Conservation (phyloP, 2,329 filamentous ascomycete genomes). For the Zasmidium citrigriseum region DNA sequence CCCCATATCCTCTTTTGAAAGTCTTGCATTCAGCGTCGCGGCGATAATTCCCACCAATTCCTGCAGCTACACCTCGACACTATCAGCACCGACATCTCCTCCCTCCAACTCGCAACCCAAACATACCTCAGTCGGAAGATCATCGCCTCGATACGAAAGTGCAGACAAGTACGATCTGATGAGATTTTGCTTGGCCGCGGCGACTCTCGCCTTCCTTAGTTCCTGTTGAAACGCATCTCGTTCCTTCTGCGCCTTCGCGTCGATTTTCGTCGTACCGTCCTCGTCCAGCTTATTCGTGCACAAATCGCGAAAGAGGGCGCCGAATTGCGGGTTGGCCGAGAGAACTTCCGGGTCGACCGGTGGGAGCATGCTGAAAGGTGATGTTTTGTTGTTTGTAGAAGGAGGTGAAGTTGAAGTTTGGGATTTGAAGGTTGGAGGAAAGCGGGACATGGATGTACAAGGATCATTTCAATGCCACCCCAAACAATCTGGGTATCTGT, state of each 20-base stretch:
- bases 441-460: neutral
- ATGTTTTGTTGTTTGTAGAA: slow-evolving; percentile 6
- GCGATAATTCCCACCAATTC: slow-evolving; percentile 44
- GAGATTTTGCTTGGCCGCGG: slow-evolving; percentile 35
- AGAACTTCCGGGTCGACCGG: slow-evolving; percentile 41
- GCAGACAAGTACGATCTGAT: slow-evolving; percentile 37
- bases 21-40: slow-evolving; percentile 40
- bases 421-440: neutral
- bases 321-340: slow-evolving; percentile 46
- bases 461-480: neutral
- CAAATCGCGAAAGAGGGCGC: slow-evolving; percentile 47
- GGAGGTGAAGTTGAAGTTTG: neutral
- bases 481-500: neutral
- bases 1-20: slow-evolving; percentile 39
- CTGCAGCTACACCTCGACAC: slow-evolving; percentile 35
- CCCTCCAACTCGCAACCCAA: neutral
- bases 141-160: slow-evolving; percentile 37
- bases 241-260: slow-evolving; percentile 43
- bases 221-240: slow-evolving; percentile 43
- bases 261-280: slow-evolving; percentile 46
- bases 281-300: slow-evolving; percentile 43
- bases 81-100: neutral
- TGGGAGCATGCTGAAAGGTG: slow-evolving; percentile 39
- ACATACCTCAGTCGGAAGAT: slow-evolving; percentile 42
- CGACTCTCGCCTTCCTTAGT: slow-evolving; percentile 37